A percentile compares a stretch with the other conserved stretches of the same genome.
Evolutionary conservation across 2,329 filamentous ascomycete species (phyloP).

Genomic region (Paracoccidioides lutzii): DNA sequence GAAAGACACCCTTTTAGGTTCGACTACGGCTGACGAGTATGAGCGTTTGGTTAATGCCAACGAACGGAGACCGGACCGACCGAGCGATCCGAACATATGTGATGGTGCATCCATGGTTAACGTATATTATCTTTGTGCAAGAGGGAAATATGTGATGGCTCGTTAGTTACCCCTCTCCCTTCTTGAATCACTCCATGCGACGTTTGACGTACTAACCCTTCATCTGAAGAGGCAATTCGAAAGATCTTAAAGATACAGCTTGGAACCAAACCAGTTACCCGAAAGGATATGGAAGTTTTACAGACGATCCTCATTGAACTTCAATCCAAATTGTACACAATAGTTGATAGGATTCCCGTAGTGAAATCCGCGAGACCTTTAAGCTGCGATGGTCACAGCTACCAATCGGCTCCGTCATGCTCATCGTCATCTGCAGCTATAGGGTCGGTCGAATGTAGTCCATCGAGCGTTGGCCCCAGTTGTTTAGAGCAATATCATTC

Average conservation of each 20-base stretch:
- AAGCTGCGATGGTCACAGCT: constrained; percentile 10
- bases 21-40: constrained; percentile 26
- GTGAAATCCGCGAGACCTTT: background rate
- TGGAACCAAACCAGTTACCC: constrained; percentile 31
- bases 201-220: background rate
- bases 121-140: constrained; percentile 31
- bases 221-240: constrained; percentile 26
- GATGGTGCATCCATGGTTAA: constrained; percentile 30
- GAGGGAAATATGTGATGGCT: constrained; percentile 35
- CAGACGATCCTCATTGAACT: constrained; percentile 30
- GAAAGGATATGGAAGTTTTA: constrained; percentile 33
- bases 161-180: constrained; percentile 19
- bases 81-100: constrained; percentile 30
- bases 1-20: constrained; percentile 33
- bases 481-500: constrained; percentile 34
- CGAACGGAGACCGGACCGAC: constrained; percentile 25
- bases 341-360: constrained; percentile 31
- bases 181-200: background rate
- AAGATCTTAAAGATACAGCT: constrained; percentile 33
- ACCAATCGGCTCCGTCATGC: constrained; percentile 16
- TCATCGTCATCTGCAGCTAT: constrained; percentile 3
- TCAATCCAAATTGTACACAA: constrained; percentile 29
- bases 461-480: constrained; percentile 25
- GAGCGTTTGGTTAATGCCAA: constrained; percentile 22
- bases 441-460: constrained; percentile 9